Base-by-base conservation (phyloP, 2,329 filamentous ascomycete species). In the Phaeosphaeria sp. region DNA sequence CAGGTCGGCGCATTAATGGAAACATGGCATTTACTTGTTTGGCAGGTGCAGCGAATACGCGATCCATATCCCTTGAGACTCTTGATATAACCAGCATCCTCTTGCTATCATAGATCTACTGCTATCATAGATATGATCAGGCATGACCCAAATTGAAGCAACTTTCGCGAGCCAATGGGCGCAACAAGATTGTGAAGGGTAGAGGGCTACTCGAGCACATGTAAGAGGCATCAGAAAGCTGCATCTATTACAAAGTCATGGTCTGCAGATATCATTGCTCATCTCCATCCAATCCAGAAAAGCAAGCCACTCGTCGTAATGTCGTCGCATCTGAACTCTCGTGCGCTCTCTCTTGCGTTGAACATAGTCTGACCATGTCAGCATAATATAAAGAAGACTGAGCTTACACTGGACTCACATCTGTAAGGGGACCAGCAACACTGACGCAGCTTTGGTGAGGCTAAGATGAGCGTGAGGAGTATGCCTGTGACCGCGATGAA, bases 271-370 rank as follows among this genome's bases (percentile, higher is more conserved):
- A 15, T 6, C 47, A 49, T 49, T 49, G 18, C 30, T 49, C 33
- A 40, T 22, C n/a, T 52, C 50, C 40, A 52, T 21, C 43, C 43
- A 53, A 13, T 40, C 51, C 30, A 42, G 43, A 36, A 53, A 53
- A 2, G 18, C 17, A 11, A 40, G 6, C 51, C 51, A 53, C 20
- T 53, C 51, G 1, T 39, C 43, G 20, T 53, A 53, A 13, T 27
- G 39, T 11, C 22, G 21, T n/a, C 17, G 9, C n/a, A 53, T 20
- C 18, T 27, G 27, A 33, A 18, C 8, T 8, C n/a, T 36, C 11
- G 42, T 17, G 30, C 17, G 18, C 20, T 45, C n/a, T 25, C 22
- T 5, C 17, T 20, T 40, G 1, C 30, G 25, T 18, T 20, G 33
- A 9, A 18, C 20, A n/a, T 15, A 52, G 17, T 36, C 30, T 36